These are phyloP conservation scores for Hypoxylon sp. DNA, from an alignment of 2,329 filamentous ascomycete genomes.

Conservation along the genomic window DNA sequence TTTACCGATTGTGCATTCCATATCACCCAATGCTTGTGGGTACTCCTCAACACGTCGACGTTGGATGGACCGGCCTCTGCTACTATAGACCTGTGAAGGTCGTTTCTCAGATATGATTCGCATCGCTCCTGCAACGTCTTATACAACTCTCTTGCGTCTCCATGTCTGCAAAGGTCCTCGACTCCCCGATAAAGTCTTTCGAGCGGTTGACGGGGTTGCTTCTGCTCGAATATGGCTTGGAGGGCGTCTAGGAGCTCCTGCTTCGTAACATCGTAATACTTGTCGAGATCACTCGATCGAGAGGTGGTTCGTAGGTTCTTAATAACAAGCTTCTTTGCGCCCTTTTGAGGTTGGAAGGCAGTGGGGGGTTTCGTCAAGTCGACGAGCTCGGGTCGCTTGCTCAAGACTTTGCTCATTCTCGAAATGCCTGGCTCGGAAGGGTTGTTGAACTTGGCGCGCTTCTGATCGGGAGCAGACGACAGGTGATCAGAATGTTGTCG, in stretches of 20 bases:
- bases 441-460: constrained; percentile 45
- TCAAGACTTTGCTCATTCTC: constrained; percentile 51
- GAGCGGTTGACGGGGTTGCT: constrained; percentile 77
- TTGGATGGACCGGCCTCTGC: constrained; percentile 66
- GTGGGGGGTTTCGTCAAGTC: constrained; percentile 62
- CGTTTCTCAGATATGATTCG: constrained; percentile 75
- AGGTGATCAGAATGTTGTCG: constrained; percentile 24
- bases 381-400: constrained; percentile 59
- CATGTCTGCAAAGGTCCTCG: constrained; percentile 90
- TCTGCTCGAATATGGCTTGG: constrained; percentile 77
- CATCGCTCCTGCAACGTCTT: constrained; percentile 76
- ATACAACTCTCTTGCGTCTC: constrained; percentile 77
- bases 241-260: constrained; percentile 81
- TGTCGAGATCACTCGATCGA: constrained; percentile 72
- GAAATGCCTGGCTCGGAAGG: constrained; percentile 37
- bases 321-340: constrained; percentile 89
- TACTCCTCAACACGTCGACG: constrained; percentile 73
- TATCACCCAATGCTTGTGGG: constrained; percentile 74
- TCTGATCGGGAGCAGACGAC: constrained; percentile 34
- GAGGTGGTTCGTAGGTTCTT: constrained; percentile 86
- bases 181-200: constrained; percentile 92
- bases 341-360: constrained; percentile 79
- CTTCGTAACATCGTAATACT: constrained; percentile 85
- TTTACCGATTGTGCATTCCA: constrained; percentile 85
- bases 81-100: constrained; percentile 70